Percentiles rank a stretch among this genome's conserved stretches.
phyloP scores from a whole-genome alignment of 1,284 basidiomycete species.

The Tilletia setariae region DNA sequence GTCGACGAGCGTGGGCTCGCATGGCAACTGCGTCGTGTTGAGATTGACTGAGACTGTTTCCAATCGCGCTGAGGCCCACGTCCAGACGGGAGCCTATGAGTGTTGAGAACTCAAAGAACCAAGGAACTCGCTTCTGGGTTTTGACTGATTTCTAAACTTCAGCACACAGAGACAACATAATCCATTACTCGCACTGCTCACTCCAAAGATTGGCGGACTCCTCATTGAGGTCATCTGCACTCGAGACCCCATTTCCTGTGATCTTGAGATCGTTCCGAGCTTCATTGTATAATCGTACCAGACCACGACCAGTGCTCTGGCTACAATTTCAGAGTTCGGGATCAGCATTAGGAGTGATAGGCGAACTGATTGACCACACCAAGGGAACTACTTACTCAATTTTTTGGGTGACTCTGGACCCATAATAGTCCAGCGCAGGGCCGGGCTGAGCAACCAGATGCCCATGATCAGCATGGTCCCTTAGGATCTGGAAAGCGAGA shows the following conservation, averaged over 20 bases:
- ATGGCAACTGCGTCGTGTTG: too few relatives aligned
- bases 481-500: neutral
- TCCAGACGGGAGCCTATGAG: neutral
- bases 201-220: neutral
- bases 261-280: neutral
- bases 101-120: neutral
- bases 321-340: too few relatives aligned
- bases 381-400: conserved; percentile 1
- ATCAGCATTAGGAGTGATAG: too few relatives aligned
- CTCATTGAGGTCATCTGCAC: neutral
- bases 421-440: neutral
- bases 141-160: neutral
- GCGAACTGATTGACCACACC: too few relatives aligned
- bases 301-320: neutral
- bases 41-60: too few relatives aligned
- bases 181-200: neutral
- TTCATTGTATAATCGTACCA: neutral
- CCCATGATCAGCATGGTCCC: neutral
- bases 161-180: neutral
- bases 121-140: neutral
- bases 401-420: neutral
- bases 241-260: neutral
- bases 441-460: neutral
- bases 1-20: too few relatives aligned
- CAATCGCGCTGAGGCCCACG: neutral